These are phyloP conservation scores for Cyanidioschyzon merolae DNA, from an alignment of 23 red algal genomes.

Conservation along the genomic window DNA sequence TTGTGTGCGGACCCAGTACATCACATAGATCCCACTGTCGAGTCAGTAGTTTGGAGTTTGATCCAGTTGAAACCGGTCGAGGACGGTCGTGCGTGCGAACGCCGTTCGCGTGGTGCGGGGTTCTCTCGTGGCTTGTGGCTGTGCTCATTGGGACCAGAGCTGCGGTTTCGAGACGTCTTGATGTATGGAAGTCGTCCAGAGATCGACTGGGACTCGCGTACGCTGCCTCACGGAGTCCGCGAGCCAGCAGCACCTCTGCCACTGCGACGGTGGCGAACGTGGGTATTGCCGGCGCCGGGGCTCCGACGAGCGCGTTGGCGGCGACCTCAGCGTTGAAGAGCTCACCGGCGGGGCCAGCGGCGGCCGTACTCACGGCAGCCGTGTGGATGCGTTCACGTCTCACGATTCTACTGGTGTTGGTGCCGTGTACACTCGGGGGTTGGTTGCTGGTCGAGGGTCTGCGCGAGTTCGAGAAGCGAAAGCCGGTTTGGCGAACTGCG, in stretches of 20 bases:
- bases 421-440: constrained; percentile 1
- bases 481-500: background rate
- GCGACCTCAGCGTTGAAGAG: background rate
- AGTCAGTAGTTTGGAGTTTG: too few relatives aligned
- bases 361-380: background rate
- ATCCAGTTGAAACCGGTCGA: too few relatives aligned
- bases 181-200: background rate
- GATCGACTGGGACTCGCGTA: background rate
- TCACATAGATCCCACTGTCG: background rate
- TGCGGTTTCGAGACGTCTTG: background rate
- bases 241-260: background rate
- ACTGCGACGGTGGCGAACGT: background rate
- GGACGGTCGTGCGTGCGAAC: too few relatives aligned
- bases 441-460: constrained; percentile 12
- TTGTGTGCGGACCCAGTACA: background rate
- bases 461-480: background rate
- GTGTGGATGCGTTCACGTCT: constrained; percentile 17
- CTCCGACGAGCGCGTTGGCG: background rate
- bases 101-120: background rate
- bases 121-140: background rate
- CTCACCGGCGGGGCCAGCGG: background rate
- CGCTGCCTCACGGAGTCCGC: background rate
- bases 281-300: background rate
- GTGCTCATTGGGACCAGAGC: background rate
- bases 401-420: constrained; percentile 4